Conservation (phyloP, 2,329 filamentous ascomycete species). For the Pestalotiopsis sp. region DNA sequence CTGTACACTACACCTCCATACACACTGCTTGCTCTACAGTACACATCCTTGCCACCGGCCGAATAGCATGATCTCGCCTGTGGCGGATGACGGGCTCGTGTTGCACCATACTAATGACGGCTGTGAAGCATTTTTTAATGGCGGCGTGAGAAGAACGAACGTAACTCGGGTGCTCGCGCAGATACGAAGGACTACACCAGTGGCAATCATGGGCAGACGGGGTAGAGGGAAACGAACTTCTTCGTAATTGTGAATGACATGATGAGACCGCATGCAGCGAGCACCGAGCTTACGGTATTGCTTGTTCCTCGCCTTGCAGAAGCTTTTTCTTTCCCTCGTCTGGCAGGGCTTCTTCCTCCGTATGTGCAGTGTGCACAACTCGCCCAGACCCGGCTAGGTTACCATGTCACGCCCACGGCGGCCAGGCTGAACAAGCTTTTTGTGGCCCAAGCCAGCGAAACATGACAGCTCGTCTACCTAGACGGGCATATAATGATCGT, state of each 20-base stretch:
- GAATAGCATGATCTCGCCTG: neutral
- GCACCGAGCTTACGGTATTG: neutral
- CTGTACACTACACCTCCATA: too few species aligned
- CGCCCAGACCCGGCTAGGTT: neutral
- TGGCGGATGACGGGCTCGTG: neutral
- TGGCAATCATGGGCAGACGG: neutral
- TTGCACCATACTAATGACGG: neutral
- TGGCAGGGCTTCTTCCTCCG: neutral
- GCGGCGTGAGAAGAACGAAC: too few species aligned
- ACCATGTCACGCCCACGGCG: neutral
- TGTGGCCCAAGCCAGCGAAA: neutral
- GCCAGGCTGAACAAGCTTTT: neutral
- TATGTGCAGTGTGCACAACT: neutral
- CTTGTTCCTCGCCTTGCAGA: neutral
- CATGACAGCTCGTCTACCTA: neutral
- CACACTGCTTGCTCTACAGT: neutral
- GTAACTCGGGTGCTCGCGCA: neutral
- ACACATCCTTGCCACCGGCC: neutral
- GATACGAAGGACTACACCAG: neutral
- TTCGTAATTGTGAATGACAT: neutral
- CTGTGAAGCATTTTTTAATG: neutral
- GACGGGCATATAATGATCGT: neutral
- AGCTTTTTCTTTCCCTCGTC: neutral
- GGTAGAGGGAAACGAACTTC: neutral
- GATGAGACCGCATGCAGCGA: neutral